A percentile compares a stretch with the other conserved stretches of the same genome.
Conservation (phyloP, 192 early-diverging fungal species). For the Gryganskiella cystojenkinii region DNA sequence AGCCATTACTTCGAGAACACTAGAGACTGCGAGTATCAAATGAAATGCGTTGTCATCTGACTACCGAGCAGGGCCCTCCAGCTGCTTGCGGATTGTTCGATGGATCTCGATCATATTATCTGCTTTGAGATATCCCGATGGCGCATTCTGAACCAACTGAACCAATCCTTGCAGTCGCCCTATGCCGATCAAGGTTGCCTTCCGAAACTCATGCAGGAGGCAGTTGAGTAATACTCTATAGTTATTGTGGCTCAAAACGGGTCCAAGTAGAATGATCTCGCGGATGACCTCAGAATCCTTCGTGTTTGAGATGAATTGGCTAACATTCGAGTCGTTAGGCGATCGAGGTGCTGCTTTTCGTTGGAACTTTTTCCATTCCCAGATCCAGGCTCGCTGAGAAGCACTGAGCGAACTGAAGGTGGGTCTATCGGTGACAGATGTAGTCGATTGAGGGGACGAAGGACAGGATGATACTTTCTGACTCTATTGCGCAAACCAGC, state of each 20-base stretch:
- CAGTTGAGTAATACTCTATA: background rate
- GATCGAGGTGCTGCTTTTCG: too few relatives aligned
- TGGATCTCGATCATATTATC: constrained; percentile 3
- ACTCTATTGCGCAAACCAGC: too few relatives aligned
- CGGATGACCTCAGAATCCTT: background rate
- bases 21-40: background rate
- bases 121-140: background rate
- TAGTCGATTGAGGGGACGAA: too few relatives aligned
- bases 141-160: background rate
- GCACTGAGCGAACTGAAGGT: too few relatives aligned
- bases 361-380: too few relatives aligned
- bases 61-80: background rate
- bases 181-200: background rate
- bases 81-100: background rate
- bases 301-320: background rate
- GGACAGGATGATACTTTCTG: too few relatives aligned
- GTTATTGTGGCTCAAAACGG: background rate
- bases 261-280: background rate
- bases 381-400: too few relatives aligned
- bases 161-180: background rate
- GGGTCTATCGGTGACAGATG: too few relatives aligned
- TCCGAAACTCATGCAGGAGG: background rate
- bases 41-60: background rate
- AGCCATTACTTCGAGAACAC: background rate
- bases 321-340: background rate